Percentiles rank a stretch among this genome's conserved stretches.
phyloP scores from a whole-genome alignment of 257 asterid species.

The Rubia yunnanensis region DNA sequence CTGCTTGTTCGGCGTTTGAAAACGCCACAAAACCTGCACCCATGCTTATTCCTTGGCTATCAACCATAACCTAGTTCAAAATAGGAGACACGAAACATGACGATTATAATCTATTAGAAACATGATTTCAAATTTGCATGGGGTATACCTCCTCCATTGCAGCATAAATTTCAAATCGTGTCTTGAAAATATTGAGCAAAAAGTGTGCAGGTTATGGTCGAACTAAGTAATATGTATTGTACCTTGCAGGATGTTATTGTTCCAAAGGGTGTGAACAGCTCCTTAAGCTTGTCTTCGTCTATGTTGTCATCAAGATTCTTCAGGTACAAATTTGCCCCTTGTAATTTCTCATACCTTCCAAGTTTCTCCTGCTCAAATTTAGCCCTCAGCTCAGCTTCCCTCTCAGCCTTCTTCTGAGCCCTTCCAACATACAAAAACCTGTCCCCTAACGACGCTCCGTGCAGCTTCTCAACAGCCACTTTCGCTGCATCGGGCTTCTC shows the following conservation, averaged over 20 bases:
- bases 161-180: too few species aligned
- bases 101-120: background rate
- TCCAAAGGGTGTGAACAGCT: conserved; percentile 56
- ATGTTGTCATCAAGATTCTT: conserved; percentile 70
- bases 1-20: conserved; percentile 65
- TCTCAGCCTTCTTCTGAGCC: conserved; percentile 78
- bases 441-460: conserved; percentile 36
- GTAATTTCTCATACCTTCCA: conserved; percentile 45
- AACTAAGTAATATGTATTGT: background rate
- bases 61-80: conserved; percentile 47
- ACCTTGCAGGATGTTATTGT: conserved; percentile 80
- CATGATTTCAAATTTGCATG: too few species aligned
- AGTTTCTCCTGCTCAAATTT: conserved; percentile 55
- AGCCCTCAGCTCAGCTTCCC: conserved; percentile 55
- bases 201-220: too few species aligned
- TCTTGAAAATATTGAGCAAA: background rate
- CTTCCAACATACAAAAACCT: conserved; percentile 57
- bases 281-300: conserved; percentile 61
- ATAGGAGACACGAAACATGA: background rate
- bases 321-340: conserved; percentile 57
- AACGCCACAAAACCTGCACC: conserved; percentile 89
- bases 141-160: too few species aligned
- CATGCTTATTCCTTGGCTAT: conserved; percentile 64
- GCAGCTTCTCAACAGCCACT: conserved; percentile 55
- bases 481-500: conserved; percentile 48